Base-by-base conservation (phyloP, 192 early-diverging fungal genomes). In the Backusella sp. region DNA sequence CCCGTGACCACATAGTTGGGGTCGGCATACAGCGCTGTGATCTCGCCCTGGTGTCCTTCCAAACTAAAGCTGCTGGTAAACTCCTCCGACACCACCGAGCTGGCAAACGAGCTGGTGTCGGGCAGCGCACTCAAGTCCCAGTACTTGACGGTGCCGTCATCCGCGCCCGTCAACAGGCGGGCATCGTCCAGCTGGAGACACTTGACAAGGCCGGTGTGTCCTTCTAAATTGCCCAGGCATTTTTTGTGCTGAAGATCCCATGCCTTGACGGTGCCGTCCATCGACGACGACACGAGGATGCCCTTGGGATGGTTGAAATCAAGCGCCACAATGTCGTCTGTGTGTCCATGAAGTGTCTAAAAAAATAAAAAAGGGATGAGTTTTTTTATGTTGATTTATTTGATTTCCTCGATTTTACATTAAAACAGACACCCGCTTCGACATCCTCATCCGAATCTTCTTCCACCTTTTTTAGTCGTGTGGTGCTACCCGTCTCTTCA, bases 211-310 rank as follows among this genome's bases (percentile, higher is more conserved):
- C 79, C 83, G 15, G 80, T 42, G 77, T 83, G 87, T 26, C 77
- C 89, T 46, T 78, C 77, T 26, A 87, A 76, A 17, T 84, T 84
- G 62, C 89, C 89, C 30, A 91, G 78, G 21, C 87, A 90, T 59
- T 86, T 86, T 12, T 88, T 80, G 35, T 80, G 84, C 21, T 86
- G 70, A 34, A 93, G 77, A 66, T 93, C 90, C 92, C 93, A 94
- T 73, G 91, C 84, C 7, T 90, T 88, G 21, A 90, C 87, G 28
- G 91, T 91, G 36, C 87, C 89, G 80, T 94, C 93, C 30, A 88
- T 78, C 6, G 92, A 91, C 14, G 91, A 87, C 0, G 93, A 90
- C 0, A 91, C 88, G 8, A 93, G 44, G 5, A 84, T 84, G 2
- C 87, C 91, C 26, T 84, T 62, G 8, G 77, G 78, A n/a, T 84